Conservation (phyloP, 1,284 basidiomycete species). For the Agroathelia rolfsii region DNA sequence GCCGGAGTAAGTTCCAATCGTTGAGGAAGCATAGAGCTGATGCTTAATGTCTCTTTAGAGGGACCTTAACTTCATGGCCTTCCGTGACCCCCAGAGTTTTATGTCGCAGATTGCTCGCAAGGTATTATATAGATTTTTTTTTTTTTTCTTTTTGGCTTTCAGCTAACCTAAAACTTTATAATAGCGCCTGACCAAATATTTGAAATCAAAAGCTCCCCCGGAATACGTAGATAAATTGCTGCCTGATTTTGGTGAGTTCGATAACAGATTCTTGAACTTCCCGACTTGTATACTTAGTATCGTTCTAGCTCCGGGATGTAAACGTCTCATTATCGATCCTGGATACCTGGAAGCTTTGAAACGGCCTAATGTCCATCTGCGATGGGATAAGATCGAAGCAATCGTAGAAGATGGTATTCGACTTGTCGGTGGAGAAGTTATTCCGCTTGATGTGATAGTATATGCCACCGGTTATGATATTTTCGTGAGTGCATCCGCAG, state of each 20-base stretch:
- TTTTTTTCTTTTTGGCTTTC: too few species aligned
- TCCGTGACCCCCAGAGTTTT: slow-evolving; percentile 20
- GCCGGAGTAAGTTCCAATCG: slow-evolving; percentile 24
- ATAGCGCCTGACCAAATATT: slow-evolving; percentile 32
- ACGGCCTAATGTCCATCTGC: slow-evolving; percentile 39
- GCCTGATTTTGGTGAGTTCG: slow-evolving; percentile 35
- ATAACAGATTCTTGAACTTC: not conserved
- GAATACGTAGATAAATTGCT: slow-evolving; percentile 33
- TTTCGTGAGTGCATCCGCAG: too few species aligned
- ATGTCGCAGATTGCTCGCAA: too few species aligned
- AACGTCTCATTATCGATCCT: slow-evolving; percentile 45
- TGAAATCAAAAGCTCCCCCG: slow-evolving; percentile 32
- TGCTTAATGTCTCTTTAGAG: too few species aligned
- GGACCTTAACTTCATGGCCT: not conserved
- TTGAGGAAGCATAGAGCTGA: not conserved
- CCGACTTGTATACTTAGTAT: slow-evolving; percentile 2
- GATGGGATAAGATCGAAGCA: slow-evolving; percentile 32
- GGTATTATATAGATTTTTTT: not conserved
- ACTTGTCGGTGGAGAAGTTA: slow-evolving; percentile 35
- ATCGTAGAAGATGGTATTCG: slow-evolving; percentile 35
- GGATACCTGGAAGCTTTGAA: slow-evolving; percentile 40
- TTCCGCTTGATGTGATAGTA: slow-evolving; percentile 41
- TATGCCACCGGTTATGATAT: slow-evolving; percentile 45
- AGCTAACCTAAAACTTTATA: slow-evolving; percentile 4
- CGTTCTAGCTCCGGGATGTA: slow-evolving; percentile 40